Percentiles rank a stretch among this genome's conserved stretches.
Evolutionary conservation across 306 rosid species (phyloP).

Genomic region (Betula pendula): DNA sequence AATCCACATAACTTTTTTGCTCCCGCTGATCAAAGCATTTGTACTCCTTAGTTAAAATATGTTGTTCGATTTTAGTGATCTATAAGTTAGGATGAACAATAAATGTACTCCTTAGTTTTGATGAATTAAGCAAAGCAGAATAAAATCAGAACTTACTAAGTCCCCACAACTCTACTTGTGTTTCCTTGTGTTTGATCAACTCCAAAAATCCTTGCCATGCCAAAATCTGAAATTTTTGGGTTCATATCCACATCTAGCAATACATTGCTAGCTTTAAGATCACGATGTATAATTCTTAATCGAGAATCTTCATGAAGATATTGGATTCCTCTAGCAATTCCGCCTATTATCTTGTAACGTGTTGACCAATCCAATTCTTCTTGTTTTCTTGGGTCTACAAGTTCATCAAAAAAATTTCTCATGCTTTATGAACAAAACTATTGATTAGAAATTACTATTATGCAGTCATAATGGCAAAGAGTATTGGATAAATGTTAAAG

Average conservation of each 20-base stretch:
- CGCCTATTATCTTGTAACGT: conserved; percentile 32
- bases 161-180: conserved; percentile 21
- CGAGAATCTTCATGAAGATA: conserved; percentile 42
- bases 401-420: not conserved
- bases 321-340: conserved; percentile 32
- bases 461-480: not conserved
- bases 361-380: conserved; percentile 27
- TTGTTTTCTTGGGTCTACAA: conserved; percentile 19
- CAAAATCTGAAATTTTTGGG: conserved; percentile 41
- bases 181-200: conserved; percentile 29
- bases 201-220: conserved; percentile 30
- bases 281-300: conserved; percentile 38
- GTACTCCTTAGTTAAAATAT: no score
- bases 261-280: conserved; percentile 39
- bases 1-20: no score
- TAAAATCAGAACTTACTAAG: conserved; percentile 7
- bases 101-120: not conserved
- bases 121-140: not conserved
- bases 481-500: not conserved
- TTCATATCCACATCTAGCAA: conserved; percentile 33
- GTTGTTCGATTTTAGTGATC: not conserved
- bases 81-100: not conserved
- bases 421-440: not conserved
- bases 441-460: not conserved
- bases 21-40: no score